Percentiles rank a stretch among this genome's conserved stretches.
These are phyloP conservation scores for Barbarea vulgaris DNA, from an alignment of 345 rosid species.

Conservation along the genomic window DNA sequence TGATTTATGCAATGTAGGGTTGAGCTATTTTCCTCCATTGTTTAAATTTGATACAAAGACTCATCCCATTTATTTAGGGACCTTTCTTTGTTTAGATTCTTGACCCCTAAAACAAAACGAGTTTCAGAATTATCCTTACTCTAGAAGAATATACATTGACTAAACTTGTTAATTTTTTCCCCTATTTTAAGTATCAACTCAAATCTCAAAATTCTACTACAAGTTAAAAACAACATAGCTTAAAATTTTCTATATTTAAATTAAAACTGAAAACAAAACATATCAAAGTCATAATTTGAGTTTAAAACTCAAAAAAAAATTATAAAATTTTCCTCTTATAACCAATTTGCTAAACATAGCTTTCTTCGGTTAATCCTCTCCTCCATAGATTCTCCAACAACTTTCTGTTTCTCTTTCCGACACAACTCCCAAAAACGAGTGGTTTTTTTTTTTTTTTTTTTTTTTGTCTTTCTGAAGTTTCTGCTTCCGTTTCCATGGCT, in stretches of 20 bases:
- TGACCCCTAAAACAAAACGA: constrained; percentile 20
- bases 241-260: neutral
- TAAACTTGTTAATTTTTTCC: constrained; percentile 13
- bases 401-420: constrained; percentile 39
- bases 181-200: constrained; percentile 28
- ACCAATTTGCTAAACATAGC: constrained; percentile 36
- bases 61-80: constrained; percentile 34
- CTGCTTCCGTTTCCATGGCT: constrained; percentile 37
- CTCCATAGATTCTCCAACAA: constrained; percentile 24
- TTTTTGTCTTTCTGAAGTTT: constrained; percentile 25
- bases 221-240: neutral
- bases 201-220: neutral
- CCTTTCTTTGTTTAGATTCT: constrained; percentile 40
- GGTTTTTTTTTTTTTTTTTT: constrained; percentile 7
- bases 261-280: neutral
- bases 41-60: constrained; percentile 34
- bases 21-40: constrained; percentile 42
- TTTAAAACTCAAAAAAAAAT: neutral
- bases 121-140: constrained; percentile 22
- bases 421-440: constrained; percentile 22
- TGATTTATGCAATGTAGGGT: constrained; percentile 38
- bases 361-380: constrained; percentile 35
- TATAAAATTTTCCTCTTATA: neutral
- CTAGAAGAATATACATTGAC: constrained; percentile 34
- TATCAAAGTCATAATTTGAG: neutral